Base-by-base conservation (phyloP, 352 stramenopile genomes). In the Globisporangium perplexum region DNA sequence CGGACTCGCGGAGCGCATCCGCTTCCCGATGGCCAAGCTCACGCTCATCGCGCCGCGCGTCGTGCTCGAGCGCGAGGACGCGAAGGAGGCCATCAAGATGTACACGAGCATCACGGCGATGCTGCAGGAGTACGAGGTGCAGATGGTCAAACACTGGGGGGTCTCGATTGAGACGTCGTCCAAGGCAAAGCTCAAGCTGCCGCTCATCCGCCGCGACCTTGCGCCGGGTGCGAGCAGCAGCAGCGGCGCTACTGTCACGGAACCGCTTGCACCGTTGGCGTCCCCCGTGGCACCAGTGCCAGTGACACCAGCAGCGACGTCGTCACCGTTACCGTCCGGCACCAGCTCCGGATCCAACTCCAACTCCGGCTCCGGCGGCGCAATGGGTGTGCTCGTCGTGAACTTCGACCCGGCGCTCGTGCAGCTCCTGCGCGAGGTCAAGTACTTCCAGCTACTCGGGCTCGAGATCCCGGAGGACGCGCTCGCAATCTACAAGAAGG, bases 351-450 rank as follows among this genome's bases (percentile, higher is more conserved):
- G n/a, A n/a, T n/a, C n/a, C n/a, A n/a, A n/a, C n/a, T n/a, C n/a
- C n/a, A n/a, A n/a, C n/a, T n/a, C n/a, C n/a, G n/a, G n/a, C n/a
- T n/a, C 20, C 49, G 59, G 17, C 8, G 48, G 4, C 50, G 14
- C 44, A 1, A 59, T 35, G 7, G 67, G 74, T 0, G 45, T 74
- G 35, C 63, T 98, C 2, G 70, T 77, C 15, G 90, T 97, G 0
- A 97, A 97, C 60, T 98, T 97, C 50, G 88, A 97, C 59, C 71
- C 88, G 6, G 78, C 88, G 3, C 59, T 98, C 4, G 86, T 97
- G 7, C 82, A 96, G 17, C 71, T 98, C 8, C 59, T 98, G 20
- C 78, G 92, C 10, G 92, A 98, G 64, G 90, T 98, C 8, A 98
- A 98, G 60, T 98, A 97, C 63, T 97, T 98, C 43, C 47, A 96